phyloP scores from a whole-genome alignment of 169 alveolate species.

The Plasmodium coatneyi region DNA sequence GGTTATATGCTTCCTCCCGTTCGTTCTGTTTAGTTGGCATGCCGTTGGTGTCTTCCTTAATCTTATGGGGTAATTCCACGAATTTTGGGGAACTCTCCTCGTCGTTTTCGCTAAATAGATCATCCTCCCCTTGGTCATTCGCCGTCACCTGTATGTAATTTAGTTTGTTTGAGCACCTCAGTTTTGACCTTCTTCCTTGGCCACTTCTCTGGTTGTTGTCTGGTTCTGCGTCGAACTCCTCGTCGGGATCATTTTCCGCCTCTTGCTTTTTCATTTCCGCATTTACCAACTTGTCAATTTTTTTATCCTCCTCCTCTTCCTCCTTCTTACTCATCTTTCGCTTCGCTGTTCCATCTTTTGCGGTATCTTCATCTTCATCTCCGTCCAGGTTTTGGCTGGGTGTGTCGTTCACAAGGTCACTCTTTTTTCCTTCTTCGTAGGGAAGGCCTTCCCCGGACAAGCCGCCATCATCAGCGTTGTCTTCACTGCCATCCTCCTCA shows the following conservation, averaged over 20 bases:
- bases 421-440: neutral
- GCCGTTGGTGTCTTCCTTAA: neutral
- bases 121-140: neutral
- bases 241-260: neutral
- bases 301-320: slow-evolving; percentile 16
- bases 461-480: neutral
- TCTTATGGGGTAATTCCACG: neutral
- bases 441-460: neutral
- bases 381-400: neutral
- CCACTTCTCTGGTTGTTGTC: neutral
- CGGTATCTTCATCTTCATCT: neutral
- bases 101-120: neutral
- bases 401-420: neutral
- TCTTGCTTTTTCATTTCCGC: slow-evolving; percentile 5
- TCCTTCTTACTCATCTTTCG: slow-evolving; percentile 3
- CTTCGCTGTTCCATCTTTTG: neutral
- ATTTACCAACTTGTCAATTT: slow-evolving; percentile 21
- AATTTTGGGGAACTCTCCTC: neutral
- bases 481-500: neutral
- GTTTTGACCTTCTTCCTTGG: neutral
- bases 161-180: neutral
- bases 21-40: neutral
- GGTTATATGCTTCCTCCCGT: neutral
- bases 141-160: neutral
- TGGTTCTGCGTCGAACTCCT: neutral